These are phyloP conservation scores for Saturnispora besseyi DNA, from an alignment of 805 yeast genomes.

Conservation along the genomic window DNA sequence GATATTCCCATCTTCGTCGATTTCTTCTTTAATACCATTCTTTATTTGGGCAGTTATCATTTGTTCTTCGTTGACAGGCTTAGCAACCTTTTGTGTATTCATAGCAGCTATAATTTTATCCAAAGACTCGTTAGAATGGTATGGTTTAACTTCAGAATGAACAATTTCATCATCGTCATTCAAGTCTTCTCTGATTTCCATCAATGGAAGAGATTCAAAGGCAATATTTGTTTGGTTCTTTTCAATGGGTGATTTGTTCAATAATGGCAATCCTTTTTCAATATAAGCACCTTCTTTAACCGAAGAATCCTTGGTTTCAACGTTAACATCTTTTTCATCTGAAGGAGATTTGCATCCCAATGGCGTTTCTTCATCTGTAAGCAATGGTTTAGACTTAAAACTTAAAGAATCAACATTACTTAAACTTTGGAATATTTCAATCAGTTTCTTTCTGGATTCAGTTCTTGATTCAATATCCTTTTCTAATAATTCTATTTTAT, in stretches of 20 bases:
- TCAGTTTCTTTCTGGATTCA: constrained; percentile 21
- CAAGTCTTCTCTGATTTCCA: constrained; percentile 77
- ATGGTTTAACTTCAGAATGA: constrained; percentile 34
- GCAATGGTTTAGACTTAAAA: constrained; percentile 19
- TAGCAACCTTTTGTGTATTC: neutral
- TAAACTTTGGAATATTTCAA: constrained; percentile 21
- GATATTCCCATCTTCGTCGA: constrained; percentile 11
- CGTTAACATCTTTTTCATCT: neutral
- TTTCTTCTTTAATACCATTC: constrained; percentile 32
- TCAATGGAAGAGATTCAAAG: constrained; percentile 50
- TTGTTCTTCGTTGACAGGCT: neutral
- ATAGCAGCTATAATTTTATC: neutral
- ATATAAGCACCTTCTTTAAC: neutral
- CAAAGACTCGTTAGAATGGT: constrained; percentile 7
- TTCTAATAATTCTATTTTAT: constrained; percentile 14
- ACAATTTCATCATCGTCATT: constrained; percentile 78
- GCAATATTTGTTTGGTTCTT: neutral
- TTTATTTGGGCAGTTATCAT: constrained; percentile 7
- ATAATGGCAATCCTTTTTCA: neutral
- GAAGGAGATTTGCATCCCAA: too few species aligned
- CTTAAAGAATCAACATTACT: constrained; percentile 19
- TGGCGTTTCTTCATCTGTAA: neutral
- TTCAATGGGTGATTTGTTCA: neutral
- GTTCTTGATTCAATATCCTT: constrained; percentile 32
- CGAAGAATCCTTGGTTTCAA: neutral